Evolutionary conservation across 2,329 filamentous ascomycete genomes (phyloP).

Genomic region (Atkinsonella hypoxylon): DNA sequence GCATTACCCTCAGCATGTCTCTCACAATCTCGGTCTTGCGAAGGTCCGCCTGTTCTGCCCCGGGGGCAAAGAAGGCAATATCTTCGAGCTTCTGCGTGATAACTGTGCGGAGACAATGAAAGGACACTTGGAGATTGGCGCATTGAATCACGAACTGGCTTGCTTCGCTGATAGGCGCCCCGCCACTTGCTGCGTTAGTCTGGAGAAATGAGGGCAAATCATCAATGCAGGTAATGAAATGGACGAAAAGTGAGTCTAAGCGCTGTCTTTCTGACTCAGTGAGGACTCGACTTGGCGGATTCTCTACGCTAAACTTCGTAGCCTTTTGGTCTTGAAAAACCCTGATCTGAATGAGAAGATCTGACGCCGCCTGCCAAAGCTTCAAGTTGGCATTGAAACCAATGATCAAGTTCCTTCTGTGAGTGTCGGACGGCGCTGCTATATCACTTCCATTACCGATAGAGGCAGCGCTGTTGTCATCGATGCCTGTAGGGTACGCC

Average conservation of each 20-base stretch:
- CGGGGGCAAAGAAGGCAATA: slow-evolving; percentile 18
- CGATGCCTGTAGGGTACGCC: slow-evolving; percentile 20
- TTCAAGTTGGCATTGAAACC: slow-evolving; percentile 31
- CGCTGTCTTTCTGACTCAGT: slow-evolving; percentile 17
- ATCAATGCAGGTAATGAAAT: slow-evolving; percentile 29
- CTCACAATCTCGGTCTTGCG: slow-evolving; percentile 30
- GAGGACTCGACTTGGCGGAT: slow-evolving; percentile 4
- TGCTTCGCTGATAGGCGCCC: slow-evolving; percentile 11
- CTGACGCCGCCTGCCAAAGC: slow-evolving; percentile 28
- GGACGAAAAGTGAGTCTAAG: slow-evolving; percentile 24
- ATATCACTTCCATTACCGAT: slow-evolving; percentile 8
- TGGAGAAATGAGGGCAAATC: slow-evolving; percentile 25
- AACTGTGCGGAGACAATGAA: slow-evolving; percentile 29
- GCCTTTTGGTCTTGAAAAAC: slow-evolving; percentile 17
- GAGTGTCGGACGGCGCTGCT: slow-evolving; percentile 8
- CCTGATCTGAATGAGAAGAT: slow-evolving; percentile 25
- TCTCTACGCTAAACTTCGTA: slow-evolving; percentile 2
- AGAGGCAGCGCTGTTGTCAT: slow-evolving; percentile 13
- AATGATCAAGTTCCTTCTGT: slow-evolving; percentile 19
- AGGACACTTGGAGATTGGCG: slow-evolving; percentile 27
- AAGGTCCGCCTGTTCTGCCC: slow-evolving; percentile 20
- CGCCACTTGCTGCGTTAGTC: slow-evolving; percentile 9
- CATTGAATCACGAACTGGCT: slow-evolving; percentile 26
- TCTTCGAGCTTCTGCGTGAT: slow-evolving; percentile 26
- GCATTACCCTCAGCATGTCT: slow-evolving; percentile 28